Evolutionary conservation across 2,329 filamentous ascomycete genomes (phyloP), one percentile per base, ranked within the genome.

Genomic region (Cadophora sp.): DNA sequence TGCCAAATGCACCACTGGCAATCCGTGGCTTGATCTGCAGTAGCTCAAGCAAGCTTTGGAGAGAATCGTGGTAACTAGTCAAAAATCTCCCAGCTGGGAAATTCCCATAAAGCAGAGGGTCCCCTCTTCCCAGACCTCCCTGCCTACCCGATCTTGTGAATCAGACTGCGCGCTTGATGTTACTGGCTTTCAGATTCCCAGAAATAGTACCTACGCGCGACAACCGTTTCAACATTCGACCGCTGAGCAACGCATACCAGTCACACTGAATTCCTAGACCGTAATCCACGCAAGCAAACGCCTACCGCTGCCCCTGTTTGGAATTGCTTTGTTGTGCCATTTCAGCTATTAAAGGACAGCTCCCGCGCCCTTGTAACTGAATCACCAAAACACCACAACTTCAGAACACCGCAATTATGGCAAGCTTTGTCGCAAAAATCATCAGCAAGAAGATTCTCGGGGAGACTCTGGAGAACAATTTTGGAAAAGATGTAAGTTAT

Each of bases 361-460:
- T 47, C 59, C 51, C 45, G 24, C 56, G 36, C 20, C 53, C 45
- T 13, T 53, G 39, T 8, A 30, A 63, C 30, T 3, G 45, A 27
- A n/a, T 50, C 36, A 30, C 27, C 27, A 30, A 3, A 30, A 30
- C 3, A 3, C 27, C 27, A 30, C 27, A 22, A 39, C 60, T 51
- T 18, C 59, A 66, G 14, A 64, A 70, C 41, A 67, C 62, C 62
- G 66, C 71, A 73, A 80, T 71, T 69, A 89, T 89, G 87, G 79
- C 86, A 45, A 80, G 80, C 39, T 74, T 84, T 39, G 74, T 87
- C 33, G 81, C 83, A 67, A 89, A 88, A 75, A 79, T 83, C 66
- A 80, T 88, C 51, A 82, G 81, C 70, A 86, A 85, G 75, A 87
- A 81, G 76, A 82, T 89, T 45, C 77, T 90, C 61, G 83, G 84